phyloP scores from a whole-genome alignment of 345 rosid genomes.

The Eucalyptus regnans region DNA sequence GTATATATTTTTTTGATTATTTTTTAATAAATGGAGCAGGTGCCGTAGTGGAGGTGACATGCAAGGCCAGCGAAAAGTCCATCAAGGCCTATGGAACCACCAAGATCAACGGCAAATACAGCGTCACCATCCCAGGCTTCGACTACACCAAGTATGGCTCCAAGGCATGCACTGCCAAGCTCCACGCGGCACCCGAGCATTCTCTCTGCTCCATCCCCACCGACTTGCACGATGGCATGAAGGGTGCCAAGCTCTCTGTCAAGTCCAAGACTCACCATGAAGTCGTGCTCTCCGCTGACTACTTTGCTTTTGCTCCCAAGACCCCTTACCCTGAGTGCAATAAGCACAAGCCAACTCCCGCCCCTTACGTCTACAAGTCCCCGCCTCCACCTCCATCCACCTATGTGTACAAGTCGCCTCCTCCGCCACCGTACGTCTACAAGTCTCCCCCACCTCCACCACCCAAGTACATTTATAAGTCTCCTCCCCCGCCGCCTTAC shows the following conservation, averaged over 20 bases:
- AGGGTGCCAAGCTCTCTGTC: slow-evolving; percentile 37
- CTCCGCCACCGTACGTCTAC: neutral
- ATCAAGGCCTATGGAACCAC: slow-evolving; percentile 18
- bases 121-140: slow-evolving; percentile 4
- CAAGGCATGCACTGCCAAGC: slow-evolving; percentile 20
- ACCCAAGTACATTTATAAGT: slow-evolving; percentile 12
- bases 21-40: neutral
- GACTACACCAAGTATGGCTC: slow-evolving; percentile 7
- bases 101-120: slow-evolving; percentile 38
- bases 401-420: neutral
- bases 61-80: neutral
- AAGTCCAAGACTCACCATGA: slow-evolving; percentile 45
- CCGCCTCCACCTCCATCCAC: neutral
- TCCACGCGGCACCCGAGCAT: slow-evolving; percentile 3
- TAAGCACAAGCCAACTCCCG: neutral
- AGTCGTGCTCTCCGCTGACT: slow-evolving; percentile 26
- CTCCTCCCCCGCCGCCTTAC: slow-evolving; percentile 22
- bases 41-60: slow-evolving; percentile 14
- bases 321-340: slow-evolving; percentile 7
- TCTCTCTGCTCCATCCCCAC: slow-evolving; percentile 16
- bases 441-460: neutral
- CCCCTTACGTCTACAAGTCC: slow-evolving; percentile 4
- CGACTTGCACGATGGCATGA: slow-evolving; percentile 14
- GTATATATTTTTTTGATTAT: neutral
- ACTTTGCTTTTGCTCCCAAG: slow-evolving; percentile 20